Percentiles rank a stretch among this genome's conserved stretches.
Evolutionary conservation across 768 basidiomycete species (phyloP).

Genomic region (Tylopilus sp.): DNA sequence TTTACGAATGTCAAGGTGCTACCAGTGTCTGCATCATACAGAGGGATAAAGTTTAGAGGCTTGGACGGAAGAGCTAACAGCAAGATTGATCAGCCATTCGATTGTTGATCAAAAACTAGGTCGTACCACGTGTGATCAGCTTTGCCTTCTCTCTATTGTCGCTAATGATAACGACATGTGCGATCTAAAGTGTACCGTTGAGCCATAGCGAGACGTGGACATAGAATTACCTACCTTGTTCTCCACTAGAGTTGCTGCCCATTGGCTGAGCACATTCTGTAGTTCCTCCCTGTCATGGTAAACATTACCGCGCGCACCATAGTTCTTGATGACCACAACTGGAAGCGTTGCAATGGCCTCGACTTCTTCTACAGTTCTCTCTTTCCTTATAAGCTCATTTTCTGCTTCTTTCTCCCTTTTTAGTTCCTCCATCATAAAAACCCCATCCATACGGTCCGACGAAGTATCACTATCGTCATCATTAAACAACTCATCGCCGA

Average conservation of each 20-base stretch:
- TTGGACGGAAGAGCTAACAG: slow-evolving; percentile 74
- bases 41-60: slow-evolving; percentile 71
- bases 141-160: slow-evolving; percentile 89
- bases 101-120: background rate
- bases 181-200: slow-evolving; percentile 50
- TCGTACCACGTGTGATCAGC: slow-evolving; percentile 71
- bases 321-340: slow-evolving; percentile 84
- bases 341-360: slow-evolving; percentile 65
- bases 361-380: slow-evolving; percentile 39
- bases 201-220: background rate
- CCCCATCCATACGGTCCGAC: slow-evolving; percentile 5
- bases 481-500: slow-evolving; percentile 66
- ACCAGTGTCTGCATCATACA: slow-evolving; percentile 81
- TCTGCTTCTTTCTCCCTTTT: slow-evolving; percentile 29
- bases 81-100: background rate
- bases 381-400: slow-evolving; percentile 30
- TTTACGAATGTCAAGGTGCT: slow-evolving; percentile 81
- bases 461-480: slow-evolving; percentile 31
- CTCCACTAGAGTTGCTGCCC: slow-evolving; percentile 81
- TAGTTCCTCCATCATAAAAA: slow-evolving; percentile 16
- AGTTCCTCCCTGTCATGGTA: slow-evolving; percentile 72
- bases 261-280: slow-evolving; percentile 71
- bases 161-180: slow-evolving; percentile 88
- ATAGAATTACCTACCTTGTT: slow-evolving; percentile 52
- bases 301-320: slow-evolving; percentile 52